Percentiles rank a stretch among this genome's conserved stretches.
Evolutionary conservation across 2,329 filamentous ascomycete genomes (phyloP).

Genomic region (Claviceps paspali): DNA sequence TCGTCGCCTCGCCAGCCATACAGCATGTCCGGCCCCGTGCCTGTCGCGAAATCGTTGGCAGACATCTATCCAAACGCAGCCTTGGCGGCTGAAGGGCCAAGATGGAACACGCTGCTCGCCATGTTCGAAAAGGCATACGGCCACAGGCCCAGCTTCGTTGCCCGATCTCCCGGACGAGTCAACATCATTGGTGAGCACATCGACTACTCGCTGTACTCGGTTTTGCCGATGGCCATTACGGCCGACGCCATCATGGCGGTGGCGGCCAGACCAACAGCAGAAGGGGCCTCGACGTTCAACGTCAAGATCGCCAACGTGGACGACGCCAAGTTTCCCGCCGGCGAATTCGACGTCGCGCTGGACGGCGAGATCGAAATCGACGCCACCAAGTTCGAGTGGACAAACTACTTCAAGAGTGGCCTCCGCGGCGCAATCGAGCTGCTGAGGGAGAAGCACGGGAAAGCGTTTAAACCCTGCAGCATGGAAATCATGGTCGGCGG

Average conservation of each 20-base stretch:
- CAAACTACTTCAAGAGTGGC: slow-evolving; percentile 96
- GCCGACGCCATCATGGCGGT: slow-evolving; percentile 85
- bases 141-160: slow-evolving; percentile 60
- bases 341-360: slow-evolving; percentile 56
- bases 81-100: slow-evolving; percentile 46
- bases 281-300: slow-evolving; percentile 38
- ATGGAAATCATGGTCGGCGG: slow-evolving; percentile 88
- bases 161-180: slow-evolving; percentile 82
- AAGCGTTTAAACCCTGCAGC: slow-evolving; percentile 47
- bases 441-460: slow-evolving; percentile 50
- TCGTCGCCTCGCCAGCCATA: too few species aligned
- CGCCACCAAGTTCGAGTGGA: slow-evolving; percentile 77
- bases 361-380: slow-evolving; percentile 63
- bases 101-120: slow-evolving; percentile 62
- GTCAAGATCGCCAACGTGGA: slow-evolving; percentile 72
- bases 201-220: slow-evolving; percentile 93
- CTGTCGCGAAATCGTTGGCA: slow-evolving; percentile 56
- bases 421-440: slow-evolving; percentile 68
- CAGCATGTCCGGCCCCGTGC: slow-evolving; percentile 45
- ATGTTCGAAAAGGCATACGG: slow-evolving; percentile 59
- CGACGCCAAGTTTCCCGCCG: slow-evolving; percentile 56
- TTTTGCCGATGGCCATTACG: slow-evolving; percentile 88
- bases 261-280: slow-evolving; percentile 33
- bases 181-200: slow-evolving; percentile 99
- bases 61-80: slow-evolving; percentile 74